Base-by-base conservation (phyloP, 371 early-diverging fungal species). In the Mortierella sp. region DNA sequence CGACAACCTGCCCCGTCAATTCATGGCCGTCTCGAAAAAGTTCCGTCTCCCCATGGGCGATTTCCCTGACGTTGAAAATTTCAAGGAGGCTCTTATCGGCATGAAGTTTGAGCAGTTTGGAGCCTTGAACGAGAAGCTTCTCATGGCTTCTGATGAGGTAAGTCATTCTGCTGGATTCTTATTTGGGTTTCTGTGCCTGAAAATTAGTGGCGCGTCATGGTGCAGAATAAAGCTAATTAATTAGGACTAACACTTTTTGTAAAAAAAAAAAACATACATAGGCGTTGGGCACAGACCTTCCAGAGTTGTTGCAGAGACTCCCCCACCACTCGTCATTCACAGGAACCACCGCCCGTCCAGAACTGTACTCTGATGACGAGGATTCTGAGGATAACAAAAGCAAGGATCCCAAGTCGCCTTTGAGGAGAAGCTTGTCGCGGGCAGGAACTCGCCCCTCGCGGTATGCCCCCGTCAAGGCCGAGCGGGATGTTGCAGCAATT, bases 11-110 rank as follows among this genome's bases (percentile, higher is more conserved):
- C 88, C 87, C 0, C 82, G 78, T 9, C 91, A 91, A 82, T 95
- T 94, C 80, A 70, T 78, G 40, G 90, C 89, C 40, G 86, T 94
- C 31, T 89, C 91, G 69, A 85, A 88, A 40, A 81, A 88, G 80
- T 89, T 92, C 81, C 89, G 91, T 48, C 82, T 94, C 69, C 88
- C 94, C 24, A 89, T 89, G 28, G 91, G 92, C 61, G 91, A 91
- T 77, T 91, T 91, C 70, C 91, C 91, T 21, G 88, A 91, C 81
- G 86, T 88, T 2, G 88, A 89, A 44, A 84, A 82, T 46, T 91
- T 91, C 85, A 79, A 78, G 74, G 76, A 80, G 72, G 73, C 80
- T 1, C 75, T 83, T 31, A 40, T 72, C 16, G 84, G 80, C 26
- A 80, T 83, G 83, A 87, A 87, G 74, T 84, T 87, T 75, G 86